phyloP scores from a whole-genome alignment of 208 protist species.

The Wallacemonas rigidus region DNA sequence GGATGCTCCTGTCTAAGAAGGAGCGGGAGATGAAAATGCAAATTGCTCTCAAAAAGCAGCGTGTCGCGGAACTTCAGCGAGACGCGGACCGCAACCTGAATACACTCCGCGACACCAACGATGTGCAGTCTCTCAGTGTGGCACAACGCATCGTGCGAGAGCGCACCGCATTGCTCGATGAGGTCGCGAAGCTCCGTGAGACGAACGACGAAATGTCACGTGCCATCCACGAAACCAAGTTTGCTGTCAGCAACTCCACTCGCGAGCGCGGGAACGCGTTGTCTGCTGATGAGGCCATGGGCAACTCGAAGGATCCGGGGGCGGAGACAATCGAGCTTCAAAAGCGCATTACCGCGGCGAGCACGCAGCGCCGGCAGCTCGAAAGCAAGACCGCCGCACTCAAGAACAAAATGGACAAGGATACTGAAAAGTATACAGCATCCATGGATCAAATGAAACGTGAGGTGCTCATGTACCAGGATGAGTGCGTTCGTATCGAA shows the following conservation, averaged over 20 bases:
- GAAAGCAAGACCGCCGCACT: slow-evolving; percentile 54
- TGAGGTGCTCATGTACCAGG: slow-evolving; percentile 70
- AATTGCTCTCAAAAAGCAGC: slow-evolving; percentile 77
- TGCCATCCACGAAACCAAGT: slow-evolving; percentile 57
- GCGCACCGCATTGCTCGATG: slow-evolving; percentile 49
- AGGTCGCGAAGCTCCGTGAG: slow-evolving; percentile 61
- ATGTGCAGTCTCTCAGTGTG: slow-evolving; percentile 43
- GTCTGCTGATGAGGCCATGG: slow-evolving; percentile 46
- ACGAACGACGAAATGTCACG: slow-evolving; percentile 58
- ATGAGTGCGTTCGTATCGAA: slow-evolving; percentile 61
- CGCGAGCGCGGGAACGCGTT: slow-evolving; percentile 46
- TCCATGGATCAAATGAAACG: slow-evolving; percentile 60
- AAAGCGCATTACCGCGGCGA: slow-evolving; percentile 62
- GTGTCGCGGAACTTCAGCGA: slow-evolving; percentile 53
- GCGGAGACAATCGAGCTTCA: slow-evolving; percentile 60
- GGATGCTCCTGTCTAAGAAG: slow-evolving; percentile 61
- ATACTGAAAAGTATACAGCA: slow-evolving; percentile 51
- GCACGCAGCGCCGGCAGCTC: slow-evolving; percentile 51
- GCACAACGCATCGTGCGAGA: slow-evolving; percentile 72
- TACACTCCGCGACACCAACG: slow-evolving; percentile 47
- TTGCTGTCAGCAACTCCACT: slow-evolving; percentile 40
- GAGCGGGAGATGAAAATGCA: slow-evolving; percentile 63
- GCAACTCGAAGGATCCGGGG: slow-evolving; percentile 43
- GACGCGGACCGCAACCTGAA: slow-evolving; percentile 58
- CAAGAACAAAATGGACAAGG: slow-evolving; percentile 45